Evolutionary conservation across 1,284 basidiomycete genomes (phyloP).

Genomic region (Jaminaea rosea): DNA sequence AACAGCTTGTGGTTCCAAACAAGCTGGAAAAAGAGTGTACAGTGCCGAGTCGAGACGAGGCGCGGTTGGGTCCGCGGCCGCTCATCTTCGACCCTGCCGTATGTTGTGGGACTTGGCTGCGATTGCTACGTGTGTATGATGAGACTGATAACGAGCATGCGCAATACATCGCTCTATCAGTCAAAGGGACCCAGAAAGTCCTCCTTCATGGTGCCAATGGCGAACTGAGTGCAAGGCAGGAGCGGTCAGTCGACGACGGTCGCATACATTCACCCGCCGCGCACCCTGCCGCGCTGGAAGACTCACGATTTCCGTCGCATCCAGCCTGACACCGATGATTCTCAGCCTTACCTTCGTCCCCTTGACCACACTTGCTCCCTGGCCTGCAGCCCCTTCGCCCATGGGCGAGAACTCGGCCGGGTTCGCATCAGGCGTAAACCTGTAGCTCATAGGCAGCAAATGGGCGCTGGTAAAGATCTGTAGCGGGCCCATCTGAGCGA

Average conservation of each 20-base stretch:
- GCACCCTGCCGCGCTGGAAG: background rate
- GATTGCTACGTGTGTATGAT: too few relatives aligned
- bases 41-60: too few relatives aligned
- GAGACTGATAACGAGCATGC: too few relatives aligned
- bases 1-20: too few relatives aligned
- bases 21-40: too few relatives aligned
- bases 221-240: slow-evolving; percentile 17
- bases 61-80: too few relatives aligned
- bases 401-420: slow-evolving; percentile 34
- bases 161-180: too few relatives aligned
- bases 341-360: slow-evolving; percentile 84
- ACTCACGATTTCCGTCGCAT: slow-evolving; percentile 76
- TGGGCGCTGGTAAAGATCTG: slow-evolving; percentile 65
- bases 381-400: slow-evolving; percentile 11
- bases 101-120: too few relatives aligned
- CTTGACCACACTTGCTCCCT: slow-evolving; percentile 56
- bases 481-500: slow-evolving; percentile 81
- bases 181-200: slow-evolving; percentile 40
- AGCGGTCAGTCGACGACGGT: background rate
- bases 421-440: slow-evolving; percentile 43
- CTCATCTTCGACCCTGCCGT: too few relatives aligned
- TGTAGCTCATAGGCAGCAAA: slow-evolving; percentile 59
- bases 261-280: background rate
- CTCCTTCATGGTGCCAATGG: slow-evolving; percentile 46
- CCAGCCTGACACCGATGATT: slow-evolving; percentile 91